Evolutionary conservation across 2,329 filamentous ascomycete species (phyloP).

Genomic region (Exophiala lecanii-corni): DNA sequence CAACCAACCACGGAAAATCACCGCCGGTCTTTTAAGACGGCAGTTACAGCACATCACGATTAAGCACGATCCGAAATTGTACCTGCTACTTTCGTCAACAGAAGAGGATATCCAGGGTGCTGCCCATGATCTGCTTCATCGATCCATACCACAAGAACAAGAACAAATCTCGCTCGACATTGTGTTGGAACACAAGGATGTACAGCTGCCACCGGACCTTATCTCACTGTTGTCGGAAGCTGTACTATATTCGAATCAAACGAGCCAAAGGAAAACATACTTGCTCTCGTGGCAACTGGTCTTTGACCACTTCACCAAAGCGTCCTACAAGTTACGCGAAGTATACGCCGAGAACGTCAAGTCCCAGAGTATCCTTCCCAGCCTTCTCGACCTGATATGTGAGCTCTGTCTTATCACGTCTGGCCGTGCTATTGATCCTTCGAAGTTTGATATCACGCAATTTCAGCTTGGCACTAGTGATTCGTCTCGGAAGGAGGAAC

Average conservation of each 20-base stretch:
- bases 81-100: conserved; percentile 68
- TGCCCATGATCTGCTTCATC: conserved; percentile 74
- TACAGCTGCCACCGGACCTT: conserved; percentile 75
- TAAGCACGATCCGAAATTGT: conserved; percentile 63
- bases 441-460: conserved; percentile 64
- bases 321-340: conserved; percentile 75
- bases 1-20: conserved; percentile 60
- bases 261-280: conserved; percentile 66
- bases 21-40: conserved; percentile 69
- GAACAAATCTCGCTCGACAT: conserved; percentile 77
- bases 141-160: conserved; percentile 71
- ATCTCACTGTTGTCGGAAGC: conserved; percentile 75
- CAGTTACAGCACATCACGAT: conserved; percentile 48
- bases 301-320: conserved; percentile 75
- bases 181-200: conserved; percentile 50
- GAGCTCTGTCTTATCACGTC: conserved; percentile 77
- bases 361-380: conserved; percentile 58
- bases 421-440: conserved; percentile 64
- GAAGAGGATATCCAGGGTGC: conserved; percentile 72
- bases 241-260: conserved; percentile 59
- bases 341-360: conserved; percentile 79
- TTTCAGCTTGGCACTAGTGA: conserved; percentile 57
- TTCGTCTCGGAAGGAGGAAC: conserved; percentile 62
- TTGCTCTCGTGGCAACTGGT: conserved; percentile 84
- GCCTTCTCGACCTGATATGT: conserved; percentile 73